Conservation (phyloP, 345 rosid species). For the Syzygium oleosum region DNA sequence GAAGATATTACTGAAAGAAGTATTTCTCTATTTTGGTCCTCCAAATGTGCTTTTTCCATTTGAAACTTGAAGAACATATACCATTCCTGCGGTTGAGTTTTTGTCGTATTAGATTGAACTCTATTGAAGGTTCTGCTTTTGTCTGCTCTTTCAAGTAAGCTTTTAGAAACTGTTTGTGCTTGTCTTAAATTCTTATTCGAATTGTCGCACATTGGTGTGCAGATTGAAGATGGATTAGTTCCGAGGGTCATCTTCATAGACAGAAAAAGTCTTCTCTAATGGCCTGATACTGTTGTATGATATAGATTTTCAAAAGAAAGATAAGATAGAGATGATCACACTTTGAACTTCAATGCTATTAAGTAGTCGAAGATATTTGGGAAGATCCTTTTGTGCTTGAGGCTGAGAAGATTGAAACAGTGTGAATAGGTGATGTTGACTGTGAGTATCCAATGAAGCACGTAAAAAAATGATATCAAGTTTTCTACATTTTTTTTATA, state of each 20-base stretch:
- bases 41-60: not conserved
- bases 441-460: not conserved
- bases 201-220: not conserved
- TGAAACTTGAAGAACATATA: not conserved
- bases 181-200: not conserved
- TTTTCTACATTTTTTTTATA: not conserved
- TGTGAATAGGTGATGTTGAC: not conserved
- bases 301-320: not conserved
- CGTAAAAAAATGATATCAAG: not conserved
- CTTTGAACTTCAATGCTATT: not conserved
- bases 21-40: not conserved
- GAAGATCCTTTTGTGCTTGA: not conserved
- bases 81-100: not conserved
- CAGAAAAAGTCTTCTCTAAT: not conserved
- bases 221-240: not conserved
- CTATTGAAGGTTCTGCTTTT: not conserved
- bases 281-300: not conserved
- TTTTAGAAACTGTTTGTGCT: not conserved
- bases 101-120: not conserved
- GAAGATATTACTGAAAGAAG: not conserved
- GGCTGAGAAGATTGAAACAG: not conserved
- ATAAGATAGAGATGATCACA: not conserved
- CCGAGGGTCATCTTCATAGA: not conserved
- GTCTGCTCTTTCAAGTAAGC: not conserved
- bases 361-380: not conserved